A percentile compares a stretch with the other conserved stretches of the same genome.
These are phyloP conservation scores for Penicillium subrubescens DNA, from an alignment of 495 filamentous ascomycete species.

Conservation along the genomic window DNA sequence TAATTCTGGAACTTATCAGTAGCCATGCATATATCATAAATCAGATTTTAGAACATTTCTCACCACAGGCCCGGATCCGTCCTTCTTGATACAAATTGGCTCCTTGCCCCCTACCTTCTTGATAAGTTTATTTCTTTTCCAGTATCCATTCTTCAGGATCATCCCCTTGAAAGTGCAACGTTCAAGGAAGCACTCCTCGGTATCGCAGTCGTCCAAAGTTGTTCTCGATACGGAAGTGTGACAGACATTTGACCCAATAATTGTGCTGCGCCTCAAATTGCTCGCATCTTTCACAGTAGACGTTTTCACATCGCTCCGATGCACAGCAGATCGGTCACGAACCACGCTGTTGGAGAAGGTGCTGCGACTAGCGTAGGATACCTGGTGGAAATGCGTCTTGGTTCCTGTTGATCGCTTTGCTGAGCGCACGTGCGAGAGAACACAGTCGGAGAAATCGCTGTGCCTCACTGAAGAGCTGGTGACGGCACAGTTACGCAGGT, in stretches of 20 bases:
- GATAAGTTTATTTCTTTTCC: conserved; percentile 37
- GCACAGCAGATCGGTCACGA: conserved; percentile 13
- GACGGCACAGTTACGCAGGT: conserved; percentile 24
- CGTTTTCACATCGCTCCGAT: conserved; percentile 15
- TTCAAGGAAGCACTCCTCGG: conserved; percentile 32
- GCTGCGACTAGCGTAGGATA: conserved; percentile 22
- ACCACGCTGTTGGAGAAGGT: conserved; percentile 26
- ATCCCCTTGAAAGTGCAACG: conserved; percentile 33
- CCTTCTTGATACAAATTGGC: conserved; percentile 17
- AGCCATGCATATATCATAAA: not conserved
- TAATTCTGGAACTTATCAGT: conserved; percentile 1
- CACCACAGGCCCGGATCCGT: conserved; percentile 8
- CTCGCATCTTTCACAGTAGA: conserved; percentile 24
- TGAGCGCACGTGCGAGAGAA: conserved; percentile 16
- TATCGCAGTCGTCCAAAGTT: conserved; percentile 32
- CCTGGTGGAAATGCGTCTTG: conserved; percentile 18
- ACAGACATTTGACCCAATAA: conserved; percentile 19
- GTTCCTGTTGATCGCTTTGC: conserved; percentile 13
- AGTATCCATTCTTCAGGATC: conserved; percentile 39
- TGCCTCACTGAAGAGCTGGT: conserved; percentile 17
- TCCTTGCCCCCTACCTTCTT: conserved; percentile 28
- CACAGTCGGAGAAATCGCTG: conserved; percentile 22
- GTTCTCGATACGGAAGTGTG: conserved; percentile 22
- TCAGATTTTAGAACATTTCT: not conserved
- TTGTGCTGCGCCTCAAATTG: conserved; percentile 15